Evolutionary conservation across 371 early-diverging fungal species (phyloP), one percentile per base, ranked within the genome.

Genomic region (Lichtheimia corymbifera): DNA sequence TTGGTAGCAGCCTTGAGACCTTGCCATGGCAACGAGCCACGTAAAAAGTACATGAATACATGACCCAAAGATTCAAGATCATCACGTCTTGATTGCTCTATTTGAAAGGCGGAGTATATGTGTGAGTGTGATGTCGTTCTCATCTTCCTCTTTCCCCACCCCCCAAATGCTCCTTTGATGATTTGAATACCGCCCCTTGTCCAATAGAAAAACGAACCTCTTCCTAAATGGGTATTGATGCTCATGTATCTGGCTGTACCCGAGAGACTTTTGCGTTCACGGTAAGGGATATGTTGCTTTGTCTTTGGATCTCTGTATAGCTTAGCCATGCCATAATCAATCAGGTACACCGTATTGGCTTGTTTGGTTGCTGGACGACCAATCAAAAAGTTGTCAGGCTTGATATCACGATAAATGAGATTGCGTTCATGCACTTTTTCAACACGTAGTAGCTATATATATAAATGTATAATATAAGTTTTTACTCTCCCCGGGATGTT

Each of bases 371-470:
- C 74, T 4, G 91, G 86, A 24, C 90, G 76, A 35, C 96, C 95
- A 59, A 95, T 88, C 47, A 97, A 78, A 73, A 99, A 99, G 80
- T 99, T 99, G 73, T 99, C 99, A 30, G 99, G 99, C 73, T 99
- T 99, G 68, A 99, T 98, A 73, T 99, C 99, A 62, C 99, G 89
- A 76, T 99, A 99, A 44, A 99, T 93, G 66, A 97, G 79, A 73
- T 96, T 93, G 67, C 91, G 89, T 69, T 97, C 95, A 74, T 99
- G 99, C 45, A 99, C 88, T 28, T 88, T 86, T 83, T 99, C 97
- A 20, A 98, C 89, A 52, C 95, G 89, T 28, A 79, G 82, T 42
- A 99, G 80, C 91, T 91, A 59, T 44, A 9, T 35, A 35, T 30
- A 30, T 27, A 30, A 5, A 30, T 22, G 22, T 22, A 22, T 22